Conservation (phyloP, 306 rosid species). For the Acacia confusa region DNA sequence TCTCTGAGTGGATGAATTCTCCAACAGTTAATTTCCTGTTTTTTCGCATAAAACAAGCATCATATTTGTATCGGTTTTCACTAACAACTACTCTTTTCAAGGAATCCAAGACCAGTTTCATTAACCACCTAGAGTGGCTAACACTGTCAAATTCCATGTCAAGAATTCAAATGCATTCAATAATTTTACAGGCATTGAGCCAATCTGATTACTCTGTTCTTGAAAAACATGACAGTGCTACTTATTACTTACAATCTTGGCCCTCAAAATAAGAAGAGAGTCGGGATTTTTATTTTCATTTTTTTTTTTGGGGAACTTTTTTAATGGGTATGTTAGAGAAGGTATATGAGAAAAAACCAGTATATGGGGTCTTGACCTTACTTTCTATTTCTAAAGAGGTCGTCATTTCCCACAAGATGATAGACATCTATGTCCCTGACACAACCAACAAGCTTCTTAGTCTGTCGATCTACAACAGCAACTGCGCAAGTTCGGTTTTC, state of each 20-base stretch:
- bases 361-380: constrained; percentile 30
- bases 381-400: constrained; percentile 44
- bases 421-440: constrained; percentile 50
- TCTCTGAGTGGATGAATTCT: constrained; percentile 54
- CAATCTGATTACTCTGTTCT: not conserved
- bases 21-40: constrained; percentile 43
- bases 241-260: not conserved
- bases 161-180: not conserved
- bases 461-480: constrained; percentile 48
- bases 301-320: not conserved
- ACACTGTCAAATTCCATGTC: not conserved
- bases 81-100: not conserved
- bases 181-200: constrained; percentile 15
- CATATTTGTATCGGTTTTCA: not conserved
- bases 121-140: not conserved
- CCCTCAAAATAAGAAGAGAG: not conserved
- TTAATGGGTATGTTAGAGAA: not conserved
- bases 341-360: not conserved
- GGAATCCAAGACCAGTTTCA: not conserved
- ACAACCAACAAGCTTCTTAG: constrained; percentile 56
- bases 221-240: not conserved
- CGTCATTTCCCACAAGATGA: constrained; percentile 49
- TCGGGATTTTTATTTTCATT: not conserved
- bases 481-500: constrained; percentile 41
- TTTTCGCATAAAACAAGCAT: not conserved